Evolutionary conservation across 2,329 filamentous ascomycete genomes (phyloP), one percentile per base, ranked within the genome.

Genomic region (Fusarium tanahbumbuense): DNA sequence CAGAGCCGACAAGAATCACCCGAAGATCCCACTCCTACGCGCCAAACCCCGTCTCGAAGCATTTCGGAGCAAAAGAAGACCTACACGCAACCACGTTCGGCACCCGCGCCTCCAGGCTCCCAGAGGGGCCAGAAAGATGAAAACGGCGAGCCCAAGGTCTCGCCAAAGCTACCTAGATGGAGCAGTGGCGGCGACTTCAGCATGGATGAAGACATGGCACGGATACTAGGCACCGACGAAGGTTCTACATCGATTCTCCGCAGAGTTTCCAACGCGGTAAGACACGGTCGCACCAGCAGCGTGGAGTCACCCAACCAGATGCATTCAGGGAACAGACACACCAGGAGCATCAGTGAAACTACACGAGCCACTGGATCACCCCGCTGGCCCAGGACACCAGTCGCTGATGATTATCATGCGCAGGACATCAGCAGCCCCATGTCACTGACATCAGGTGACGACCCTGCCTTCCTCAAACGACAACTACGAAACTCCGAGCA

Each of bases 131-230:
- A 83, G 41, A 83, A 83, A 73, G 76, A 81, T 64, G 76, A 78
- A 23, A 70, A 72, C 41, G 72, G 66, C 75, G 86, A 78, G 64
- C 82, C 78, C 69, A 87, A 88, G 71, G 79, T 80, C 41, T 92
- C 91, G 12, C 90, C 91, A 12, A 90, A 89, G 73, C 83, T 93
- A 67, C 88, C 91, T 70, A 86, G 91, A 75, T 93, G 88, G 88
- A 97, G 92, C 79, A 87, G 88, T 45, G 93, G 93, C 55, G 93
- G 91, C 57, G 94, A 97, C 71, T 96, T 98, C 76, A 96, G 92
- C 64, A 90, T 97, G 91, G 95, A 98, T 71, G 94, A 98, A 79
- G 96, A 98, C 77, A 93, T 98, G 89, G 92, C 93, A 56, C 91
- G 94, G 60, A 95, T 98, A 61, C 85, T 97, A 64, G 92, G 90